phyloP scores from a whole-genome alignment of 192 early-diverging fungal genomes.

The Chytriomyces hyalinus region DNA sequence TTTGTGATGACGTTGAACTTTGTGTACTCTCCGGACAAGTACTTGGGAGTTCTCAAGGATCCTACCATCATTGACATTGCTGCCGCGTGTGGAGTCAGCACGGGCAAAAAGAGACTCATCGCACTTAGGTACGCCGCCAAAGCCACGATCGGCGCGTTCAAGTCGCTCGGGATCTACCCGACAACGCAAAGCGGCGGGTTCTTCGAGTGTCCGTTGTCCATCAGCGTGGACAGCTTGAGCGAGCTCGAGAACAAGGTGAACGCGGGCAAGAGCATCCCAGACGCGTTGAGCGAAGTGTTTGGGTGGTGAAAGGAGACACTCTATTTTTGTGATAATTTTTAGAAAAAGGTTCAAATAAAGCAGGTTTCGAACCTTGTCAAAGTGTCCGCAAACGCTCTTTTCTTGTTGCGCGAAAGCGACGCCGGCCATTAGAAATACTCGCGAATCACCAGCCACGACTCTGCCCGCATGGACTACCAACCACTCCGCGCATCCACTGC shows the following conservation, averaged over 20 bases:
- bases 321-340: no score
- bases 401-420: no score
- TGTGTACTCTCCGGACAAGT: constrained; percentile 12
- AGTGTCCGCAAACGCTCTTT: no score
- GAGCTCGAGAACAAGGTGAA: not conserved
- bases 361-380: no score
- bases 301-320: not conserved
- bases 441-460: no score
- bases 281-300: not conserved
- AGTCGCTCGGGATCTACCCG: not conserved
- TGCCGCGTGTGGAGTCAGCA: constrained; percentile 27
- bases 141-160: not conserved
- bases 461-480: no score
- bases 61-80: constrained; percentile 30
- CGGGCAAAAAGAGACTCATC: not conserved
- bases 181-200: not conserved
- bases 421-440: no score
- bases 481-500: no score
- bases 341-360: no score
- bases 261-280: not conserved
- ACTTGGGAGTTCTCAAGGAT: constrained; percentile 27
- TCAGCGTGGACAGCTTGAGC: not conserved
- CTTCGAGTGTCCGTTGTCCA: not conserved
- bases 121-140: not conserved
- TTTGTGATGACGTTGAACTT: constrained; percentile 38